Percentiles rank a stretch among this genome's conserved stretches.
Evolutionary conservation across 768 basidiomycete species (phyloP).

Genomic region (Hypholoma sublateritium): DNA sequence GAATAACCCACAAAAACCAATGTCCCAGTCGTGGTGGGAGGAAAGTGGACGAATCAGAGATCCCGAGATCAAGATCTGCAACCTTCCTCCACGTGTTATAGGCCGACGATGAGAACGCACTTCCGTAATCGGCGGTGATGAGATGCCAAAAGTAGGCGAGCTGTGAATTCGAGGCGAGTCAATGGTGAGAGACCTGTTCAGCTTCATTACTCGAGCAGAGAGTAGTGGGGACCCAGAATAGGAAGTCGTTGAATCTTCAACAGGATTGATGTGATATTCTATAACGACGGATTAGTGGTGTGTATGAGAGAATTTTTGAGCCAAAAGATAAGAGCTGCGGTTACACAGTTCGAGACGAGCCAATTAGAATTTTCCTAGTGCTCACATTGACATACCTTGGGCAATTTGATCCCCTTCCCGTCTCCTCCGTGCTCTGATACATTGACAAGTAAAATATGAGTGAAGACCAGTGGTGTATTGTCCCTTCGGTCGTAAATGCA

Average conservation of each 20-base stretch:
- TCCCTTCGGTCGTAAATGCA: not conserved
- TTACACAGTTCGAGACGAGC: not conserved
- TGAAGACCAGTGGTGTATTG: not conserved
- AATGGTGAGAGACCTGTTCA: slow-evolving; percentile 17
- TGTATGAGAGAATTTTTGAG: slow-evolving; percentile 3
- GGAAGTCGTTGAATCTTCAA: slow-evolving; percentile 7
- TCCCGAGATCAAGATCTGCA: slow-evolving; percentile 14
- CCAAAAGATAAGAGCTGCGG: slow-evolving; percentile 1
- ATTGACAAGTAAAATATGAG: no score
- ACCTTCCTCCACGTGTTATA: slow-evolving; percentile 21
- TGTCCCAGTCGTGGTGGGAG: slow-evolving; percentile 7
- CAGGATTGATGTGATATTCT: slow-evolving; percentile 11
- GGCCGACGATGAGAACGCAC: slow-evolving; percentile 21
- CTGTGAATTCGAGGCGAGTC: slow-evolving; percentile 6
- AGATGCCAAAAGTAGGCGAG: slow-evolving; percentile 6
- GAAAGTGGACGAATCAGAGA: slow-evolving; percentile 9
- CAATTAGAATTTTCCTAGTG: not conserved
- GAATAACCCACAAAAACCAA: slow-evolving; percentile 12
- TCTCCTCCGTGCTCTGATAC: no score
- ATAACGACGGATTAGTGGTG: slow-evolving; percentile 3
- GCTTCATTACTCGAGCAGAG: slow-evolving; percentile 10
- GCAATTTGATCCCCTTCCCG: no score
- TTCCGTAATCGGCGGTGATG: slow-evolving; percentile 20
- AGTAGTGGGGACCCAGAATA: not conserved
- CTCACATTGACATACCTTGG: no score